Evolutionary conservation across 2,329 filamentous ascomycete species (phyloP).

Genomic region (Talaromyces albobiverticillius): DNA sequence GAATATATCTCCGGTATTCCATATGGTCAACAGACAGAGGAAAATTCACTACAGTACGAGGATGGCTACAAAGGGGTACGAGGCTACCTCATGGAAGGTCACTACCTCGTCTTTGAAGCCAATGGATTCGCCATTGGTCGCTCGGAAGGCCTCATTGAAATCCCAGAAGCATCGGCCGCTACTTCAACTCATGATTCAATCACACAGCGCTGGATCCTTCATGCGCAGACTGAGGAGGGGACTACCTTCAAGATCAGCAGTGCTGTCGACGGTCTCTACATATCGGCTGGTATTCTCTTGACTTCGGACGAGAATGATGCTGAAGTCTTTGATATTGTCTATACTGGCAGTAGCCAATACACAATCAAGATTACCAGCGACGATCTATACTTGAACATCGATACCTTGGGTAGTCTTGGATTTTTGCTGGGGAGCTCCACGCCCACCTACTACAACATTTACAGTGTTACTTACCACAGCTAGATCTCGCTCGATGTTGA

Average conservation of each 20-base stretch:
- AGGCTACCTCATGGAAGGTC: slow-evolving; percentile 54
- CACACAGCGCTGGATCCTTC: slow-evolving; percentile 50
- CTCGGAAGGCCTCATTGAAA: slow-evolving; percentile 13
- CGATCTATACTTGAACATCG: not conserved
- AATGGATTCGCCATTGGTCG: slow-evolving; percentile 40
- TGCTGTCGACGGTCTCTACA: slow-evolving; percentile 38
- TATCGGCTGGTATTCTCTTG: slow-evolving; percentile 30
- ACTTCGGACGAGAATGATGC: slow-evolving; percentile 35
- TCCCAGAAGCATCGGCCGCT: slow-evolving; percentile 20
- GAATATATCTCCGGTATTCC: slow-evolving; percentile 23
- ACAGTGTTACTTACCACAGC: slow-evolving; percentile 21
- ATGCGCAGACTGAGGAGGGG: slow-evolving; percentile 30
- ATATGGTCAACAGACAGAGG: not conserved
- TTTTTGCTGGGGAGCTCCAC: not conserved
- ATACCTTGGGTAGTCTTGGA: too few species aligned
- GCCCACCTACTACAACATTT: slow-evolving; percentile 10
- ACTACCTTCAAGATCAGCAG: slow-evolving; percentile 39
- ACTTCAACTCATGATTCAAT: slow-evolving; percentile 33
- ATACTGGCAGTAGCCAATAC: not conserved
- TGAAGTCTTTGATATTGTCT: slow-evolving; percentile 28
- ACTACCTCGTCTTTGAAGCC: slow-evolving; percentile 52
- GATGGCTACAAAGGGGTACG: slow-evolving; percentile 54
- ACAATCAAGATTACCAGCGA: slow-evolving; percentile 17
- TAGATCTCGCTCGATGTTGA: too few species aligned
- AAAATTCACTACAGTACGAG: slow-evolving; percentile 46